phyloP scores from a whole-genome alignment of 1,284 basidiomycete genomes.

The Hortiboletus rubellus region DNA sequence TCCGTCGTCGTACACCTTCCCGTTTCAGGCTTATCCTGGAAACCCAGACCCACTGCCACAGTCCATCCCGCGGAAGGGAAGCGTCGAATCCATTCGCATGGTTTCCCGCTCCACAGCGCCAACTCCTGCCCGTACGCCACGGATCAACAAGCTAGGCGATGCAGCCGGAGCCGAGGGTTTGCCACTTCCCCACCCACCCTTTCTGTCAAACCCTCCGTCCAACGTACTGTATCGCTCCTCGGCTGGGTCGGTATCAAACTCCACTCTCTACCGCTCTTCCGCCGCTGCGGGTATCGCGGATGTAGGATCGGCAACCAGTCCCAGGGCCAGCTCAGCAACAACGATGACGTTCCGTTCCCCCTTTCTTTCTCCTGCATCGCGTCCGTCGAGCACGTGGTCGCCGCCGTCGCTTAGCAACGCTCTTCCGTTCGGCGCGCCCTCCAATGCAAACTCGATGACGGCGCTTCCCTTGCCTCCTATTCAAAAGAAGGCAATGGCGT shows the following conservation, averaged over 20 bases:
- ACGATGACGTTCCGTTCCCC: slow-evolving; percentile 58
- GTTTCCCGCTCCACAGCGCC: slow-evolving; percentile 16
- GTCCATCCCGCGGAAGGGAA: slow-evolving; percentile 32
- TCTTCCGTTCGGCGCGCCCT: slow-evolving; percentile 33
- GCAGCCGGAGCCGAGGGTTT: slow-evolving; percentile 26
- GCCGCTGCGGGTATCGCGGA: slow-evolving; percentile 27
- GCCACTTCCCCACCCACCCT: slow-evolving; percentile 52
- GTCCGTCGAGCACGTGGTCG: slow-evolving; percentile 62
- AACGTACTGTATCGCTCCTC: slow-evolving; percentile 43
- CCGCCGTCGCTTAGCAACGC: slow-evolving; percentile 40
- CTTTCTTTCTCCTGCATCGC: slow-evolving; percentile 65
- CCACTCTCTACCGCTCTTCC: slow-evolving; percentile 31
- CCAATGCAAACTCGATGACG: slow-evolving; percentile 38
- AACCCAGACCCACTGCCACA: slow-evolving; percentile 60
- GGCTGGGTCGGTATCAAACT: slow-evolving; percentile 21
- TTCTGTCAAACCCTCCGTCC: slow-evolving; percentile 42
- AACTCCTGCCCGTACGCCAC: slow-evolving; percentile 6
- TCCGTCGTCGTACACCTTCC: slow-evolving; percentile 51
- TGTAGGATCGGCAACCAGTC: slow-evolving; percentile 1
- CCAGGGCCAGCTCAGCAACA: slow-evolving; percentile 49
- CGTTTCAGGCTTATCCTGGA: slow-evolving; percentile 60
- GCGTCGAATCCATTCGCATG: slow-evolving; percentile 38
- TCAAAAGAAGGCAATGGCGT: slow-evolving; percentile 47
- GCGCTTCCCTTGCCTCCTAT: slow-evolving; percentile 36
- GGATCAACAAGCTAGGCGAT: slow-evolving; percentile 23